Base-by-base conservation (phyloP, 106 monocot genomes). In the Ottelia alismoides region DNA sequence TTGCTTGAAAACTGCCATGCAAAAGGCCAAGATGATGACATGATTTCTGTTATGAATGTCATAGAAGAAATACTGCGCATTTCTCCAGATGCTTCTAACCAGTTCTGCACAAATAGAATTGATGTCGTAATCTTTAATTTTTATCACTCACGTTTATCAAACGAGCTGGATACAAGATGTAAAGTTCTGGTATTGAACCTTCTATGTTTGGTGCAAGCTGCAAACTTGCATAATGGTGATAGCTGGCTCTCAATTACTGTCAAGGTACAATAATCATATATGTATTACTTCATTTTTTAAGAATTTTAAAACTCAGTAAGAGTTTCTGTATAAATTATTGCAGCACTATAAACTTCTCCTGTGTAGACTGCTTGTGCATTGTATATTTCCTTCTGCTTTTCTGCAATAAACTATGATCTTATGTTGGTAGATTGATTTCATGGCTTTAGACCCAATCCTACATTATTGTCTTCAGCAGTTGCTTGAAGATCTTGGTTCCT, bases 141-240 rank as follows among this genome's bases (percentile, higher is more conserved):
- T n/a, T 82, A 68, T 31, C 48, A 25, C 55, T 76, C 66, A 19
- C 48, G 52, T 53, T 65, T 35, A 47, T 69, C 75, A 29, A 20
- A 52, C 11, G 35, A 64, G 31, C 43, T 72, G 40, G 68, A 65
- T 56, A 35, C 45, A 24, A 44, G 20, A 24, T 69, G 65, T 51
- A 85, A 58, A 17, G 26, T 70, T 48, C 64, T 85, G 58, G 52
- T 76, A 21, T 89, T 89, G 53, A 74, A 85, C 53, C 49, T 98
- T 67, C 76, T 98, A 45, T 69, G 46, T 59, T 65, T 55, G 1
- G 76, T 64, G 35, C 68, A 57, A 19, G 43, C 52, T 27, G 48
- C 51, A 54, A 60, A 43, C 29, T 47, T 98, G 22, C 61, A 51
- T 20, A 28, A 62, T 32, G 79, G 77, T 18, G 69, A 66, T 63